These are phyloP conservation scores for Russula compacta DNA, from an alignment of 768 basidiomycete genomes.

Conservation along the genomic window DNA sequence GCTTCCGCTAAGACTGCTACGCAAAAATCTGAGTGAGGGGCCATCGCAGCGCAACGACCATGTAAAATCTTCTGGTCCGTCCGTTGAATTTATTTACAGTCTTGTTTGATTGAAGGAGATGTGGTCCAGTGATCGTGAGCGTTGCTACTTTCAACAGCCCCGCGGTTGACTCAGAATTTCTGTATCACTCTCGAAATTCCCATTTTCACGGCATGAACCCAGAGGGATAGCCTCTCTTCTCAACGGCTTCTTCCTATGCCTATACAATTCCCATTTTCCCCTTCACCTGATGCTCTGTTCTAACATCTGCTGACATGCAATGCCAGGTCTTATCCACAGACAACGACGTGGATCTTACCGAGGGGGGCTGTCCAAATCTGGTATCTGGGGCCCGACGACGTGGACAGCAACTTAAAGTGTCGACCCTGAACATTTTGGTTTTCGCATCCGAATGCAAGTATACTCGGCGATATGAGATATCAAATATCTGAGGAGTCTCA, in stretches of 20 bases:
- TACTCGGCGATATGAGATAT: background rate
- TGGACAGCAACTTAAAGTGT: background rate
- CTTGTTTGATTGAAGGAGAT: background rate
- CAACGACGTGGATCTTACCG: conserved; percentile 6
- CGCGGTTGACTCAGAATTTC: background rate
- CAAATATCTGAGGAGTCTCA: background rate
- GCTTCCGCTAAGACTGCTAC: conserved; percentile 27
- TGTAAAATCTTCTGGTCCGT: background rate
- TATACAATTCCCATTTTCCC: background rate
- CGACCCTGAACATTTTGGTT: background rate
- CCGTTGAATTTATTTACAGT: background rate
- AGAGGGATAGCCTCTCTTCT: background rate
- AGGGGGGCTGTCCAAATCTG: conserved; percentile 10
- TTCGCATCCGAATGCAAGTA: background rate
- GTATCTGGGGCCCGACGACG: conserved; percentile 5
- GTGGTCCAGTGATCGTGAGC: background rate
- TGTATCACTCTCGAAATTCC: background rate
- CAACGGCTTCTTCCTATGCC: background rate
- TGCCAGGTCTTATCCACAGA: background rate
- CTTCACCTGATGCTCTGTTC: background rate
- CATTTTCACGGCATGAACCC: background rate
- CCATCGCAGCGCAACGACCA: conserved; percentile 9
- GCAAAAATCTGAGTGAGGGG: conserved; percentile 22
- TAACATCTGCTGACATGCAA: background rate
- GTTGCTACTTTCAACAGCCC: background rate